phyloP scores from a whole-genome alignment of 306 rosid genomes.

The Datisca glomerata region DNA sequence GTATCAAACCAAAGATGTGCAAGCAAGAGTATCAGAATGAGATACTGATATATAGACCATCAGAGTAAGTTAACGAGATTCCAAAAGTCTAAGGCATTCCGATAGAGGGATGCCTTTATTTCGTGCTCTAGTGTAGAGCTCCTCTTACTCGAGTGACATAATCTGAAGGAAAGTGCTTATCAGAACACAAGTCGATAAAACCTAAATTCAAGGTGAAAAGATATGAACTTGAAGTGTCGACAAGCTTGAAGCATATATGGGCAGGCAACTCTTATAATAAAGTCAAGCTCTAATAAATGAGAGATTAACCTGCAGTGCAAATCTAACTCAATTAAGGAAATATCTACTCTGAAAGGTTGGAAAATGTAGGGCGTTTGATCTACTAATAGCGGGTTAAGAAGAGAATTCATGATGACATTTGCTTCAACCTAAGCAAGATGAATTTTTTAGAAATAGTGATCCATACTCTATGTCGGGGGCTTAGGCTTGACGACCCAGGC shows the following conservation, averaged over 20 bases:
- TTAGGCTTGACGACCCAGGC: conserved; percentile 1
- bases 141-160: too few species aligned
- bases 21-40: background rate
- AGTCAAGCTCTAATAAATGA: background rate
- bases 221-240: too few species aligned
- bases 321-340: background rate
- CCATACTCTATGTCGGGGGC: background rate
- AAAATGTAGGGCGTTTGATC: background rate
- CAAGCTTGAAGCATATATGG: too few species aligned
- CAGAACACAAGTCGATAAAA: too few species aligned
- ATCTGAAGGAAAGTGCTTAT: too few species aligned
- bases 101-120: too few species aligned
- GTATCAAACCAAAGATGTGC: background rate
- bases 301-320: background rate
- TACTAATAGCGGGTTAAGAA: background rate
- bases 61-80: background rate
- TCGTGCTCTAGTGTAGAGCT: too few species aligned
- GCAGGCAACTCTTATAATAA: too few species aligned
- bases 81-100: background rate
- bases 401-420: background rate
- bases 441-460: background rate
- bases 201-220: too few species aligned
- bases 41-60: background rate
- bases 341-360: background rate
- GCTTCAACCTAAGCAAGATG: background rate